These are phyloP conservation scores for Dictyostelium brefeldianum DNA, from an alignment of 78 protist species.

Conservation along the genomic window DNA sequence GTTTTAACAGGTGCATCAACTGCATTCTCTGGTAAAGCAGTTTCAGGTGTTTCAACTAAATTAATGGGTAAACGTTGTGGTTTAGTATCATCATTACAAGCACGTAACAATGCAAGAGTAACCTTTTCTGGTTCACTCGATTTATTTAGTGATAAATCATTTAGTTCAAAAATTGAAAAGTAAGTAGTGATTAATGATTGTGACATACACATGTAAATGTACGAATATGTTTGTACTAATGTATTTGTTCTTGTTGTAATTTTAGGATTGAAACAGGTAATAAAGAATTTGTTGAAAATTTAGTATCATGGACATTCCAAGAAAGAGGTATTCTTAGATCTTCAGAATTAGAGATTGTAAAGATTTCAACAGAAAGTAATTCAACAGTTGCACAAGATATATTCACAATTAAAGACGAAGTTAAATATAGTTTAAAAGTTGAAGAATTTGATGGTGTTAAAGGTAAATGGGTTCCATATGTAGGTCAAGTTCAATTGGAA, in stretches of 20 bases:
- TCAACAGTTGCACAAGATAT: conserved; percentile 23
- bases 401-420: conserved; percentile 52
- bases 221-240: no score
- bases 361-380: conserved; percentile 11
- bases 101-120: conserved; percentile 92
- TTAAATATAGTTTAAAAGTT: conserved; percentile 59
- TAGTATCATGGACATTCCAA: conserved; percentile 85
- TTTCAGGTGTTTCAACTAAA: conserved; percentile 35
- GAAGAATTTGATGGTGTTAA: conserved; percentile 75
- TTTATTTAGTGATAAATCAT: conserved; percentile 77
- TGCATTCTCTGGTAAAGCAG: conserved; percentile 78
- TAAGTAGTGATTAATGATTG: not conserved
- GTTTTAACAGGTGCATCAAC: conserved; percentile 74
- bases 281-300: conserved; percentile 51
- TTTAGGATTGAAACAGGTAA: conserved; percentile 40
- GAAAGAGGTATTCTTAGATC: conserved; percentile 85
- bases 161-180: conserved; percentile 2
- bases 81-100: conserved; percentile 90
- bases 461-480: conserved; percentile 89
- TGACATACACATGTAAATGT: not conserved
- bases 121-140: conserved; percentile 87
- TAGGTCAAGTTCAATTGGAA: conserved; percentile 82
- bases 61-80: conserved; percentile 71
- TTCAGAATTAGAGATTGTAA: conserved; percentile 14
- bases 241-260: not conserved